These are phyloP conservation scores for Alternaria burnsii DNA, from an alignment of 2,329 filamentous ascomycete genomes.

Conservation along the genomic window DNA sequence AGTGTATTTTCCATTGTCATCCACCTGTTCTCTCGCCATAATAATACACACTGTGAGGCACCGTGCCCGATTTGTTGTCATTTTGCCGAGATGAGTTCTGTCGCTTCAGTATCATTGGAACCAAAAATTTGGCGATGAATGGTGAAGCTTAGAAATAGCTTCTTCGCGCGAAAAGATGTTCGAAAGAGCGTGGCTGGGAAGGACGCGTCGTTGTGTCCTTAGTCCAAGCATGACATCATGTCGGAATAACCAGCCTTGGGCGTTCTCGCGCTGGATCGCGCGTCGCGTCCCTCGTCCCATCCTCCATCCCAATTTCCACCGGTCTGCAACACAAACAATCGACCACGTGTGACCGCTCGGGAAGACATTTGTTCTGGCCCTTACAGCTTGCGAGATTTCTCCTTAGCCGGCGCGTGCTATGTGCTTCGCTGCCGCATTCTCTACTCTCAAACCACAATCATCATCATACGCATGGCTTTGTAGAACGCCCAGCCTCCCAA, in stretches of 20 bases:
- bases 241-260: neutral
- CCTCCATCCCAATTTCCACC: neutral
- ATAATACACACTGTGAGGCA: neutral
- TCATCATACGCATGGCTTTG: neutral
- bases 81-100: neutral
- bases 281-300: neutral
- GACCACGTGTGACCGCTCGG: no score
- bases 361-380: fast-evolving
- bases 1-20: neutral
- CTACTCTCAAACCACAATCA: neutral
- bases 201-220: neutral
- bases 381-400: neutral
- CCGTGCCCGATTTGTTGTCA: neutral
- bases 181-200: neutral
- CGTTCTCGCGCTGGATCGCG: neutral
- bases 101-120: neutral
- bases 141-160: neutral
- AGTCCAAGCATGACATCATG: neutral
- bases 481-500: neutral
- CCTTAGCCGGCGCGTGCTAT: neutral
- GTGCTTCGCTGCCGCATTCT: neutral
- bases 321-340: neutral
- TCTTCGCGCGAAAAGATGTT: neutral
- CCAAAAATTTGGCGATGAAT: neutral
- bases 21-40: neutral